Conservation (phyloP, 257 asterid species). For the Orobanche coerulescens region DNA sequence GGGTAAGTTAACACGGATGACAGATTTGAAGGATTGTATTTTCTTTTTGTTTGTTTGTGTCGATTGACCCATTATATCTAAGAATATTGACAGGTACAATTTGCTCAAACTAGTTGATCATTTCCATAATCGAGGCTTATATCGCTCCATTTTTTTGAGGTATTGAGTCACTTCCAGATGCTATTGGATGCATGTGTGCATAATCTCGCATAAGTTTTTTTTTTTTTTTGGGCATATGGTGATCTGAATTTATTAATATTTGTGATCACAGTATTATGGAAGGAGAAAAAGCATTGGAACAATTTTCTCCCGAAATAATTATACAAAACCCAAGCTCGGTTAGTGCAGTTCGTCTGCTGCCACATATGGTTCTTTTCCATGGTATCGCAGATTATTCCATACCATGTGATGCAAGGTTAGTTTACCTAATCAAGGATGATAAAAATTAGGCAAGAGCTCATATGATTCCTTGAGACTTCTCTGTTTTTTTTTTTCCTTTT, state of each 20-base stretch:
- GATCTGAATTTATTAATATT: slow-evolving; percentile 11
- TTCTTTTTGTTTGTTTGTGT: background rate
- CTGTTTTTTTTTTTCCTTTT: no score
- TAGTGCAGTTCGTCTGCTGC: slow-evolving; percentile 48
- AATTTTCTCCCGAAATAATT: slow-evolving; percentile 76
- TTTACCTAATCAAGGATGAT: slow-evolving; percentile 18
- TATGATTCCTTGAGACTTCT: no score
- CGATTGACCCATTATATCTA: slow-evolving; percentile 1
- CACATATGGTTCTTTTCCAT: slow-evolving; percentile 64
- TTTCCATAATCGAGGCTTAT: slow-evolving; percentile 84
- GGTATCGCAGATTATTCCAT: slow-evolving; percentile 81
- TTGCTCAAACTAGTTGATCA: slow-evolving; percentile 77
- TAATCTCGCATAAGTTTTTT: no score
- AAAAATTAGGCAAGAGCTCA: no score
- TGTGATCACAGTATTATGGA: slow-evolving; percentile 74
- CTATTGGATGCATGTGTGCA: background rate
- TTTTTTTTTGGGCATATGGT: background rate
- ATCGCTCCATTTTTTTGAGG: slow-evolving; percentile 91
- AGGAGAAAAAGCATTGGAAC: slow-evolving; percentile 67
- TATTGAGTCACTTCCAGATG: slow-evolving; percentile 20
- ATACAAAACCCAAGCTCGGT: slow-evolving; percentile 37
- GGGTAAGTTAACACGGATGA: slow-evolving; percentile 51
- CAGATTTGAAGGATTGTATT: background rate
- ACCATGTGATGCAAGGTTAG: slow-evolving; percentile 75
- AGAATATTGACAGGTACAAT: slow-evolving; percentile 55